phyloP scores from a whole-genome alignment of 2,329 filamentous ascomycete genomes.

The Trichoderma semiorbis region DNA sequence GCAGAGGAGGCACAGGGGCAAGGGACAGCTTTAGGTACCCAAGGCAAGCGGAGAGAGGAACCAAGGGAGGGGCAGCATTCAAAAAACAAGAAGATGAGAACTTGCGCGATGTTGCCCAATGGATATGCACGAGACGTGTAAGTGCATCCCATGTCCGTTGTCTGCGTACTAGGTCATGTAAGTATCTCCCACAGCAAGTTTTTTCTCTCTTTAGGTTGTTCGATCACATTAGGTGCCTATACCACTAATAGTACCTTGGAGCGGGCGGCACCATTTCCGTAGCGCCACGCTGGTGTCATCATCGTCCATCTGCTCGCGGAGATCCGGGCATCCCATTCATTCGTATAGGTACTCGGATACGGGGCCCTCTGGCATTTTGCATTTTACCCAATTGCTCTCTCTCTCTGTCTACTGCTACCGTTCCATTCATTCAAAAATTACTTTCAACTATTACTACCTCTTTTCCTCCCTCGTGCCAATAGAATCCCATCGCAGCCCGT shows the following conservation, averaged over 20 bases:
- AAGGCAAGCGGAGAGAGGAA: neutral
- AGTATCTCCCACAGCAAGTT: neutral
- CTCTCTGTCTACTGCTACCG: no score
- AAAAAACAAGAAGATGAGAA: neutral
- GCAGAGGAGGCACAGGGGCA: constrained; percentile 4
- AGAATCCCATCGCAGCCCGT: neutral
- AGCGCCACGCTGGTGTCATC: constrained; percentile 10
- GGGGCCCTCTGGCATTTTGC: neutral
- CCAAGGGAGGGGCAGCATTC: neutral
- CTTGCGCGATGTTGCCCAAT: neutral
- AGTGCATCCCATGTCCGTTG: neutral
- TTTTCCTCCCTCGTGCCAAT: neutral
- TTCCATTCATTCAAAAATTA: neutral
- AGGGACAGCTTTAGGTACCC: constrained; percentile 3
- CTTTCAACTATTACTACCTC: neutral
- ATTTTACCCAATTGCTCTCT: neutral
- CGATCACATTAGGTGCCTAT: neutral
- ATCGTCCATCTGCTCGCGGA: neutral
- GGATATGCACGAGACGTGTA: neutral
- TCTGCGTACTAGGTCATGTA: neutral
- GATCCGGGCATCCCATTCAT: neutral
- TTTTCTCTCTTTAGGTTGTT: no score
- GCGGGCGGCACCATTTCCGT: neutral
- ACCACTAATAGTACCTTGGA: neutral
- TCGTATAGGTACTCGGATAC: neutral